A percentile compares a stretch with the other conserved stretches of the same genome.
These are phyloP conservation scores for Entomortierella lignicola DNA, from an alignment of 192 early-diverging fungal genomes.

Conservation along the genomic window DNA sequence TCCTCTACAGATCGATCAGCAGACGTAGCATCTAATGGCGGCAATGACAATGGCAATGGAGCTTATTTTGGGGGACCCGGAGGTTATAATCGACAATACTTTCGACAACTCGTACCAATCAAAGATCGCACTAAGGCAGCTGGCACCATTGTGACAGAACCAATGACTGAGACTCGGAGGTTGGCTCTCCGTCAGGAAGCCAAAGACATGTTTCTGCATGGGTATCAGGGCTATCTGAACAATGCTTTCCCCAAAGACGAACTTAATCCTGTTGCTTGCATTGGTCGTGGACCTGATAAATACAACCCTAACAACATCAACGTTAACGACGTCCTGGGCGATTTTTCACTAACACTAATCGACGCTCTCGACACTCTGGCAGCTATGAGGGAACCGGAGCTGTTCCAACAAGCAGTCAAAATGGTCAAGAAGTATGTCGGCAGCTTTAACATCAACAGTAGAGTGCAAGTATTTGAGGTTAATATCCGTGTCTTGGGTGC, in stretches of 20 bases:
- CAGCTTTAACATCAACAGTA: conserved; percentile 83
- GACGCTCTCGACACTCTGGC: conserved; percentile 92
- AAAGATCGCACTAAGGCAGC: conserved; percentile 6
- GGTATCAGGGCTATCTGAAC: conserved; percentile 82
- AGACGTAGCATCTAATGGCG: neutral
- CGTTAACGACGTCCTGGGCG: conserved; percentile 95
- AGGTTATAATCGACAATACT: conserved; percentile 24
- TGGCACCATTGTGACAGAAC: conserved; percentile 39
- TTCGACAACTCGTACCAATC: conserved; percentile 21
- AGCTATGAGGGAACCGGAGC: conserved; percentile 48
- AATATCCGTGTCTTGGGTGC: conserved; percentile 93
- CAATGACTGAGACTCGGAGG: conserved; percentile 37
- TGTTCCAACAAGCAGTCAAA: conserved; percentile 57
- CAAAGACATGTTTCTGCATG: conserved; percentile 81
- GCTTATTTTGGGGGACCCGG: neutral
- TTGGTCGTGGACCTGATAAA: conserved; percentile 77
- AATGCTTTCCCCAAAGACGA: conserved; percentile 93
- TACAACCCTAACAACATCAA: conserved; percentile 67
- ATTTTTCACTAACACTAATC: conserved; percentile 93
- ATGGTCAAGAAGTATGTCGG: conserved; percentile 74
- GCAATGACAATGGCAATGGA: neutral
- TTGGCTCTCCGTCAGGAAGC: conserved; percentile 46
- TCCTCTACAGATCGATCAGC: conserved; percentile 8
- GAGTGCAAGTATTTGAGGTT: conserved; percentile 96
- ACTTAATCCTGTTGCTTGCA: conserved; percentile 88